These are phyloP conservation scores for Diaporthe sp. DNA, from an alignment of 2,329 filamentous ascomycete species.

Conservation along the genomic window DNA sequence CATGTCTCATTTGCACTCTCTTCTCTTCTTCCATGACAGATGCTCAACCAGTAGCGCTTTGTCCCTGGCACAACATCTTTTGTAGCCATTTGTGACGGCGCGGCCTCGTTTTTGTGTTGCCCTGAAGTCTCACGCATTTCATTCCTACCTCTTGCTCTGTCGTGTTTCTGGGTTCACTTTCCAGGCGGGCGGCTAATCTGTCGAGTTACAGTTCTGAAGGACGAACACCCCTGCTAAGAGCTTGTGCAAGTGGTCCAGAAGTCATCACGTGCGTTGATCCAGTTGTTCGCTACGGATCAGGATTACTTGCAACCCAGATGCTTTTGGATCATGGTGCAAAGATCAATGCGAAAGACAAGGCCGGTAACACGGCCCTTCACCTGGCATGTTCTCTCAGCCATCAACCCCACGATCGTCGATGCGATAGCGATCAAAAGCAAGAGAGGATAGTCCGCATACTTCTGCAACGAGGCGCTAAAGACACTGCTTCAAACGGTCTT, in stretches of 20 bases:
- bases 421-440: not conserved
- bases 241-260: not conserved
- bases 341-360: constrained; percentile 1
- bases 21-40: not conserved
- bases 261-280: not conserved
- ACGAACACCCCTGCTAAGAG: constrained; percentile 3
- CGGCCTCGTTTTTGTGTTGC: not conserved
- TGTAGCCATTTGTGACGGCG: no score
- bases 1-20: not conserved
- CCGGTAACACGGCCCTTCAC: constrained; percentile 29
- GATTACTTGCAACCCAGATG: not conserved
- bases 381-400: not conserved
- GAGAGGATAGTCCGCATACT: constrained; percentile 27
- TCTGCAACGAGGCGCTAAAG: constrained; percentile 27
- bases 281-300: not conserved
- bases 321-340: constrained; percentile 30
- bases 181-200: not conserved
- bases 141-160: not conserved
- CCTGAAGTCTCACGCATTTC: not conserved
- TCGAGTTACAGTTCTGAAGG: not conserved
- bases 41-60: not conserved
- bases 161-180: not conserved
- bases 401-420: not conserved
- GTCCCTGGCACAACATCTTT: not conserved
- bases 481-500: not conserved